Conservation (phyloP, 768 basidiomycete species). For the Phanerochaete carnosa region DNA sequence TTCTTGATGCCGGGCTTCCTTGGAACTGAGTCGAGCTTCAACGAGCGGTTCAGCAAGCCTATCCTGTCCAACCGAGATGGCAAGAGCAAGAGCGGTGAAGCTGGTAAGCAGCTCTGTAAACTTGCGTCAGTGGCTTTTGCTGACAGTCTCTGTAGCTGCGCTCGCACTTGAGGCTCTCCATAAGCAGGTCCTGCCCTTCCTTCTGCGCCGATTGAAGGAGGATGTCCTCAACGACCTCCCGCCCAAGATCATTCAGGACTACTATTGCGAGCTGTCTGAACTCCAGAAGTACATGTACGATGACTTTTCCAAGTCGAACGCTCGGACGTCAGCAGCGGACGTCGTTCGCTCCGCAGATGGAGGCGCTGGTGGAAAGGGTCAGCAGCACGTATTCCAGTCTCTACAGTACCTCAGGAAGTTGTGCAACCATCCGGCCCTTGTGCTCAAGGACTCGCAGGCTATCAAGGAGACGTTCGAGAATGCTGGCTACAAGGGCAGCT, state of each 20-base stretch:
- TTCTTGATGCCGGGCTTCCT: slow-evolving; percentile 99
- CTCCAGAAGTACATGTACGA: slow-evolving; percentile 94
- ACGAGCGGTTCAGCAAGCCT: slow-evolving; percentile 93
- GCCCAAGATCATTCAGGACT: slow-evolving; percentile 99
- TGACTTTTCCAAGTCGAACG: slow-evolving; percentile 83
- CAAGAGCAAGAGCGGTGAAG: slow-evolving; percentile 92
- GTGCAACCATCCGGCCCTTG: slow-evolving; percentile 94
- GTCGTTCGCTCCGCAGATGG: slow-evolving; percentile 47
- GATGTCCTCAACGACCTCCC: slow-evolving; percentile 94
- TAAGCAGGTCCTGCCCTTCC: slow-evolving; percentile 98
- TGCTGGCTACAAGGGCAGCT: slow-evolving; percentile 40
- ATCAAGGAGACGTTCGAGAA: slow-evolving; percentile 55
- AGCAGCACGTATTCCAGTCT: slow-evolving; percentile 95
- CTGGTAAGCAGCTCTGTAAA: slow-evolving; percentile 54
- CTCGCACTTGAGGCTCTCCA: slow-evolving; percentile 93
- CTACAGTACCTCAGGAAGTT: slow-evolving; percentile 95
- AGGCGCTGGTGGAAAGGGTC: slow-evolving; percentile 32
- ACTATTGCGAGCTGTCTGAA: slow-evolving; percentile 96
- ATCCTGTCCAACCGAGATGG: slow-evolving; percentile 94
- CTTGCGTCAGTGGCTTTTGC: not conserved
- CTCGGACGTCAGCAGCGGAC: slow-evolving; percentile 58
- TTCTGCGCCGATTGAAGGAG: slow-evolving; percentile 94
- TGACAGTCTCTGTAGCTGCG: slow-evolving; percentile 54
- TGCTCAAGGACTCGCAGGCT: slow-evolving; percentile 72
- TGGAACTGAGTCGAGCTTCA: slow-evolving; percentile 93